A percentile compares a stretch with the other conserved stretches of the same genome.
Evolutionary conservation across 2,329 filamentous ascomycete species (phyloP).

Genomic region (Fusarium sp.): DNA sequence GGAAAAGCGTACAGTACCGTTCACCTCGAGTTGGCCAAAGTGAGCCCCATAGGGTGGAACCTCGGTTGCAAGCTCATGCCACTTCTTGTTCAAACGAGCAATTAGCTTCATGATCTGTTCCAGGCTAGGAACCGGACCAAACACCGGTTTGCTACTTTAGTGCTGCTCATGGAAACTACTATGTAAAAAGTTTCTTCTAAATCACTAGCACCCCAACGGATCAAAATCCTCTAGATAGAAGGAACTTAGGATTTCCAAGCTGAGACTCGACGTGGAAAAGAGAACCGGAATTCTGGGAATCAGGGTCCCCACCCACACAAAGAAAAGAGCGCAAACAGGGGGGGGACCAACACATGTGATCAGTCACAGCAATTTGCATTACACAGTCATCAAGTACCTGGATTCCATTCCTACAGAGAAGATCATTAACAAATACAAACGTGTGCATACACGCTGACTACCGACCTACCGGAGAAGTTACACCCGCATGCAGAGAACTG

Average conservation of each 20-base stretch:
- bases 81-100: background rate
- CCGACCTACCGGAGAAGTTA: background rate
- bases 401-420: background rate
- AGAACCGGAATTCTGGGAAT: no score
- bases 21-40: background rate
- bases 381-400: background rate
- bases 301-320: background rate
- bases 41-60: background rate
- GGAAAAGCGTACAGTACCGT: no score
- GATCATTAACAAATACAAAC: background rate
- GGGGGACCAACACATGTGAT: background rate
- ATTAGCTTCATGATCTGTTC: background rate
- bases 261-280: background rate
- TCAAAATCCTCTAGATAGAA: background rate
- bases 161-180: no score
- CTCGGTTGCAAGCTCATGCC: background rate
- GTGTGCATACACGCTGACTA: background rate
- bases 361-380: background rate
- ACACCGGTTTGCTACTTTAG: no score
- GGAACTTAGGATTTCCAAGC: fast-evolving
- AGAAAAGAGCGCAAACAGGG: background rate
- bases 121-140: no score
- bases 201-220: background rate
- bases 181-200: background rate
- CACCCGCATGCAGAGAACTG: background rate